Conservation (phyloP, 352 stramenopile species). For the Phytopythium vexans region DNA sequence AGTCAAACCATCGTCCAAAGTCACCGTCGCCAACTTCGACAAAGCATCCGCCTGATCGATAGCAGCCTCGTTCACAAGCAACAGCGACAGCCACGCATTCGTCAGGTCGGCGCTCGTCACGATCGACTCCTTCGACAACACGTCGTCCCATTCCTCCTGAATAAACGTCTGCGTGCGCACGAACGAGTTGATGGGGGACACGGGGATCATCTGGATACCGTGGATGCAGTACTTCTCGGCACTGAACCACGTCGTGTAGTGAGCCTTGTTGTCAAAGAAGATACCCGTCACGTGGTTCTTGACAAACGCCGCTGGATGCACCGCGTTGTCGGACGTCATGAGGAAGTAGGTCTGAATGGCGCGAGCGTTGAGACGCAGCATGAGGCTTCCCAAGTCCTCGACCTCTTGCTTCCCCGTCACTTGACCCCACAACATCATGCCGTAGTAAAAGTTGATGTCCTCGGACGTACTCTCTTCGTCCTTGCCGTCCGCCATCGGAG, state of each 20-base stretch:
- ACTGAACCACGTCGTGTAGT: constrained; percentile 76
- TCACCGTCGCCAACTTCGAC: constrained; percentile 37
- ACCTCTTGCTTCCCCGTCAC: constrained; percentile 51
- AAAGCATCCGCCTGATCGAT: constrained; percentile 53
- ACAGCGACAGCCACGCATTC: constrained; percentile 61
- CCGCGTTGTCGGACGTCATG: constrained; percentile 45
- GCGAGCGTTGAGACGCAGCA: constrained; percentile 66
- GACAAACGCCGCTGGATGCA: constrained; percentile 62
- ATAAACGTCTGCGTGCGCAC: constrained; percentile 61
- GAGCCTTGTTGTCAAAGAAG: constrained; percentile 73
- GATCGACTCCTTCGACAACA: constrained; percentile 63
- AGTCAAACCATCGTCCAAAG: constrained; percentile 65
- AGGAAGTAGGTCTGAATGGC: constrained; percentile 71
- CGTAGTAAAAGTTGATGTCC: constrained; percentile 81
- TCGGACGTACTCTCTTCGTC: constrained; percentile 76
- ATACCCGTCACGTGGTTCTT: constrained; percentile 76
- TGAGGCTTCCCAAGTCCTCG: constrained; percentile 69
- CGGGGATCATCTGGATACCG: constrained; percentile 78
- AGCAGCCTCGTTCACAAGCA: constrained; percentile 66
- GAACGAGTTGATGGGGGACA: constrained; percentile 68
- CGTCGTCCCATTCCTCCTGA: constrained; percentile 69
- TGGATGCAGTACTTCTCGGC: constrained; percentile 68
- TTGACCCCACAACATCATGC: constrained; percentile 72
- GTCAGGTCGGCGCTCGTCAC: constrained; percentile 29
- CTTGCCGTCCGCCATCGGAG: constrained; percentile 57